Evolutionary conservation across 1,284 basidiomycete genomes (phyloP), one percentile per base, ranked within the genome.

Genomic region (Apiotrichum montevideense): DNA sequence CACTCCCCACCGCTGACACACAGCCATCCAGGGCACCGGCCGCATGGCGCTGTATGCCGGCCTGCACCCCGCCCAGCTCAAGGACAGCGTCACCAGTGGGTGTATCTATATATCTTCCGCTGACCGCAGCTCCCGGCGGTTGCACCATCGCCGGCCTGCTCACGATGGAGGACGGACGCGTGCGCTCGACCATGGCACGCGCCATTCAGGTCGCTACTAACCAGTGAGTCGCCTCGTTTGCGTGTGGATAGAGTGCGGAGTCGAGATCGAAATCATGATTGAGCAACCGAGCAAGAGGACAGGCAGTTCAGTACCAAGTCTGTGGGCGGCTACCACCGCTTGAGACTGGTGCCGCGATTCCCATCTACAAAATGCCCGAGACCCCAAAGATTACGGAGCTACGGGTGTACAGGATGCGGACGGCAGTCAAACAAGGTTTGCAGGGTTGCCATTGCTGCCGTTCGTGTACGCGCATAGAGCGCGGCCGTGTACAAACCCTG

Each of bases 61-160:
- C 6, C 81, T 85, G 35, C 96, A 98, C 75, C 96, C 96, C 1
- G 94, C 96, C 6, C 91, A 94, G 63, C 86, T 99, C 66, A 98
- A 98, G 76, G 96, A 99, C 76, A 86, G 90, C 32, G 96, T 99
- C 6, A 98, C 96, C 1, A 99, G 93, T 92, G 70, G 68, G 88
- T 72, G 21, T 39, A 39, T 13, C 3, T n/a, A 15, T 6, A 46
- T 46, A 44, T 45, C 14, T 95, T 32, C 29, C 6, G 29, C 34
- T 42, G 41, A 42, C 14, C 35, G 50, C 62, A 97, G 93, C 96
- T 44, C 96, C 96, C 0, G 96, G 95, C 57, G 96, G 96, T 37
- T 98, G 95, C 72, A 99, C 96, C 0, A 99, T 99, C 65, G 96
- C 96, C 1, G 96, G 96, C 13, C 79, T 99, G 46, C 80, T 99